phyloP scores from a whole-genome alignment of 2,329 filamentous ascomycete species.

The Exophiala viscosa region DNA sequence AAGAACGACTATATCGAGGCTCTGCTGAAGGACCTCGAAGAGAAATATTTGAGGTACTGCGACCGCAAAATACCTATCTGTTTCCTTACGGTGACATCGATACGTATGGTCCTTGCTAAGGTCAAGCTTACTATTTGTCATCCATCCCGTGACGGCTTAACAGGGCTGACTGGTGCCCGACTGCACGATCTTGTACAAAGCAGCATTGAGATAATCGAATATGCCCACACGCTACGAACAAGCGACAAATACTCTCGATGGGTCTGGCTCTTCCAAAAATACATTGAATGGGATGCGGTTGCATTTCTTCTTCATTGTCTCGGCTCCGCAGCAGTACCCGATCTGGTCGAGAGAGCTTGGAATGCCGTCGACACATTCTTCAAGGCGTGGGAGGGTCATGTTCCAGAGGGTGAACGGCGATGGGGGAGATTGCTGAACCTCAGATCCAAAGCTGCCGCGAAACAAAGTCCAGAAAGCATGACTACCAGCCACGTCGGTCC shows the following conservation, averaged over 20 bases:
- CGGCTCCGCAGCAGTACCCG: constrained; percentile 54
- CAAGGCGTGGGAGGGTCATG: constrained; percentile 35
- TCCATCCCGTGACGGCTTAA: constrained; percentile 1
- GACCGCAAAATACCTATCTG: constrained; percentile 30
- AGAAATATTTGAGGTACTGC: constrained; percentile 52
- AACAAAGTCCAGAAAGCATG: not conserved
- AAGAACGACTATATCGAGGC: constrained; percentile 26
- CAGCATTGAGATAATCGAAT: constrained; percentile 24
- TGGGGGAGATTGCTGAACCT: constrained; percentile 61
- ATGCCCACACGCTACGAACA: constrained; percentile 14
- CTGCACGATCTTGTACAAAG: constrained; percentile 1
- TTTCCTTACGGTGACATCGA: constrained; percentile 17
- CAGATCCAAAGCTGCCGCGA: constrained; percentile 51
- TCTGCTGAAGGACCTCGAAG: constrained; percentile 50
- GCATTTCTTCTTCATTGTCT: constrained; percentile 59
- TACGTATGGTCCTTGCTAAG: constrained; percentile 16
- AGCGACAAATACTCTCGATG: constrained; percentile 21
- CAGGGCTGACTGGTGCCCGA: constrained; percentile 1
- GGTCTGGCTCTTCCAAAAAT: constrained; percentile 58
- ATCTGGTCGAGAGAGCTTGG: constrained; percentile 59
- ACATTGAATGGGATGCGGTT: constrained; percentile 62
- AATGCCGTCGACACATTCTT: constrained; percentile 49
- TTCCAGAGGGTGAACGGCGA: constrained; percentile 47
- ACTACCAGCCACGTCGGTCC: too few relatives aligned
- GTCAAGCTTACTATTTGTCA: constrained; percentile 14